These are phyloP conservation scores for Auricularia sp. DNA, from an alignment of 768 basidiomycete species.

Conservation along the genomic window DNA sequence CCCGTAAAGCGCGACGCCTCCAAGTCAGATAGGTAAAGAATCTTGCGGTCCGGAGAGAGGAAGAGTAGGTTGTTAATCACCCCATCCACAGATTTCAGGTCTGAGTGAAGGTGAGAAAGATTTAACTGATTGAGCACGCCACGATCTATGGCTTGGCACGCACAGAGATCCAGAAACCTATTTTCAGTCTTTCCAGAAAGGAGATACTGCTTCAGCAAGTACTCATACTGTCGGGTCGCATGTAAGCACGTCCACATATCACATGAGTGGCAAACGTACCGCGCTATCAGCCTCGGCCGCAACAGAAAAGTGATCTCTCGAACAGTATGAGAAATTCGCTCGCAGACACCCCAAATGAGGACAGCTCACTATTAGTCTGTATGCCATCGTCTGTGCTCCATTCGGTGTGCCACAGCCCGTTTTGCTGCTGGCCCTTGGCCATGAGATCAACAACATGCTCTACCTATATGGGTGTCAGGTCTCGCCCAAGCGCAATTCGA, in stretches of 20 bases:
- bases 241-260: neutral
- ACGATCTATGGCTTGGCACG: slow-evolving; percentile 12
- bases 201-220: slow-evolving; percentile 63
- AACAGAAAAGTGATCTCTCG: slow-evolving; percentile 33
- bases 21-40: slow-evolving; percentile 46
- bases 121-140: neutral
- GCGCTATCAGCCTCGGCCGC: slow-evolving; percentile 63
- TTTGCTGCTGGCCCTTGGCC: slow-evolving; percentile 32
- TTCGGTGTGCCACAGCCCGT: slow-evolving; percentile 47
- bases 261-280: slow-evolving; percentile 3
- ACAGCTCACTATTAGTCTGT: slow-evolving; percentile 36
- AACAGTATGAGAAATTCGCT: neutral
- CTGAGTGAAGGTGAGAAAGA: slow-evolving; percentile 3
- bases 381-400: slow-evolving; percentile 44
- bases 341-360: slow-evolving; percentile 1
- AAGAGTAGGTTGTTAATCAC: slow-evolving; percentile 42
- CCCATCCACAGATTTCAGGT: slow-evolving; percentile 12
- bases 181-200: slow-evolving; percentile 54
- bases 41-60: slow-evolving; percentile 48
- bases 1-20: slow-evolving; percentile 29
- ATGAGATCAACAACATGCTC: slow-evolving; percentile 39
- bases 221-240: slow-evolving; percentile 42
- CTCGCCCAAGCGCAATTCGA: neutral
- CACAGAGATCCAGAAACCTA: slow-evolving; percentile 57
- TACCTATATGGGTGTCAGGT: slow-evolving; percentile 24